phyloP scores from a whole-genome alignment of 306 rosid genomes.

The Amphicarpaea edgeworthii region DNA sequence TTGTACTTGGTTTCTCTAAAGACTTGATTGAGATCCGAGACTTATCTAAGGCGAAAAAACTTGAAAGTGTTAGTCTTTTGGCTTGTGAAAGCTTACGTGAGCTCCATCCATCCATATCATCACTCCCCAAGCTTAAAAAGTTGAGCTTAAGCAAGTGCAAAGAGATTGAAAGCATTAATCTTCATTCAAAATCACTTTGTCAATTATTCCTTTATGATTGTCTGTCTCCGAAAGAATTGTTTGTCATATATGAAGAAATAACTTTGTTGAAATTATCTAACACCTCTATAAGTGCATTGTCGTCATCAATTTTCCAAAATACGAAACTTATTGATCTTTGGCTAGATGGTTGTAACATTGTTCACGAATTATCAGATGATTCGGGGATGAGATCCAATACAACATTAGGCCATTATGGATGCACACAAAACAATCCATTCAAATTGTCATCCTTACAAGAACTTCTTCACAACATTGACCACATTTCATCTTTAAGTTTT shows the following conservation, averaged over 20 bases:
- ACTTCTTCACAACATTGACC: neutral
- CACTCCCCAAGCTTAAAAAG: neutral
- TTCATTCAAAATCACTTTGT: slow-evolving; percentile 13
- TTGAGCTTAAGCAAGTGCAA: neutral
- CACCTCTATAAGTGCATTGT: no score
- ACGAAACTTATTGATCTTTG: no score
- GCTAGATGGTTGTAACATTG: no score
- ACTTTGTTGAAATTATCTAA: no score
- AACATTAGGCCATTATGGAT: neutral
- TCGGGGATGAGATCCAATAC: no score
- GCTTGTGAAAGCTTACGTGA: neutral
- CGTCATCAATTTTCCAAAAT: no score
- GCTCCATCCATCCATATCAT: neutral
- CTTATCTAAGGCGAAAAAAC: no score
- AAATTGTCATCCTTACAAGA: neutral
- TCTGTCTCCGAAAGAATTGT: neutral
- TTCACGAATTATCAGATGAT: no score
- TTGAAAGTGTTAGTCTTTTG: rapidly evolving
- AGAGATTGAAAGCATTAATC: neutral
- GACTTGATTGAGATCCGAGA: no score
- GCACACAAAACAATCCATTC: neutral
- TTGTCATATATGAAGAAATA: no score
- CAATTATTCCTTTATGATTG: neutral
- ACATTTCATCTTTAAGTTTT: neutral
- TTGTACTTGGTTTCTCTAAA: neutral